These are phyloP conservation scores for Citrus reticulata DNA, from an alignment of 345 rosid species.

Conservation along the genomic window DNA sequence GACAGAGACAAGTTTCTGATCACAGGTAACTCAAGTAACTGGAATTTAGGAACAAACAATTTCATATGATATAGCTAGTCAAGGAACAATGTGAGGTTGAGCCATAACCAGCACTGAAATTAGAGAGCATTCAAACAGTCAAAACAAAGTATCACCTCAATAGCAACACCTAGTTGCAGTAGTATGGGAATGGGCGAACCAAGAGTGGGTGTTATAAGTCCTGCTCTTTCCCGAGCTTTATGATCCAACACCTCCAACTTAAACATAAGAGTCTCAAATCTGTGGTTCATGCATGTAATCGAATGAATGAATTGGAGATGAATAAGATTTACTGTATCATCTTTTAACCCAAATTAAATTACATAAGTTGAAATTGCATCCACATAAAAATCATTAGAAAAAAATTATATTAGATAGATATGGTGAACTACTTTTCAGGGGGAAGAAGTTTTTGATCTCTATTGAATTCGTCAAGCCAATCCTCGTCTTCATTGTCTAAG, in stretches of 20 bases:
- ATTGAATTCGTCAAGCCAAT: slow-evolving; percentile 75
- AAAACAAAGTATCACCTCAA: slow-evolving; percentile 57
- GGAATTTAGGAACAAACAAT: background rate
- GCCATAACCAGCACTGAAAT: background rate
- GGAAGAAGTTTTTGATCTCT: slow-evolving; percentile 55
- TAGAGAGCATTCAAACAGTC: slow-evolving; percentile 1
- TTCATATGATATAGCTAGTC: background rate
- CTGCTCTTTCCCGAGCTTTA: slow-evolving; percentile 95
- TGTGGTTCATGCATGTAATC: slow-evolving; percentile 18
- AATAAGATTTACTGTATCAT: background rate
- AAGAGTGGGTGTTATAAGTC: slow-evolving; percentile 79
- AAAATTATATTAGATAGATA: background rate
- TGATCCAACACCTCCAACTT: slow-evolving; percentile 97
- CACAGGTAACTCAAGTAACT: background rate
- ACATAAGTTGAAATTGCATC: background rate
- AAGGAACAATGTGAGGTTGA: background rate
- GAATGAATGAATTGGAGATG: background rate
- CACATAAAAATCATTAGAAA: background rate
- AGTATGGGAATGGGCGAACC: slow-evolving; percentile 81
- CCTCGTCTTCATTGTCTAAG: slow-evolving; percentile 97
- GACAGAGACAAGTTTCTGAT: no score
- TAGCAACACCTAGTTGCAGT: slow-evolving; percentile 79
- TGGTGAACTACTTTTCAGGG: slow-evolving; percentile 51
- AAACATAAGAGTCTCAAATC: slow-evolving; percentile 80
- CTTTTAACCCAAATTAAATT: background rate